Evolutionary conservation across 257 asterid species (phyloP), one percentile per base, ranked within the genome.

Genomic region (Fraxinus excelsior): DNA sequence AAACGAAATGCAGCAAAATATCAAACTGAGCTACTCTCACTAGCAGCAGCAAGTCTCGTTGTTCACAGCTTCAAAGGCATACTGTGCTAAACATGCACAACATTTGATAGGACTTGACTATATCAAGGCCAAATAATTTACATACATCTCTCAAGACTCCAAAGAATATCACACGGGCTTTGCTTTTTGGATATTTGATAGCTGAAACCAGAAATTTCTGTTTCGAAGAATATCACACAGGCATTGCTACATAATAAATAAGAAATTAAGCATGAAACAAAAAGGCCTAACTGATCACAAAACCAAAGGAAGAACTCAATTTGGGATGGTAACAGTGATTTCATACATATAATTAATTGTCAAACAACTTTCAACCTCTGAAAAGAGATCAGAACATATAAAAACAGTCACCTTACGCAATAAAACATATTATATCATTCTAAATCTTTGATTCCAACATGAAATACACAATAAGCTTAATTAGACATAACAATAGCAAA

Each of bases 1-100:
- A 56, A 31, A 70, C 16, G 42, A 81, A 56, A 67, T 21, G 68
- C 29, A 62, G 32, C 56, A 79, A 76, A 67, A 31, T 72, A 35
- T 32, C 35, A 21, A 72, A 49, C 60, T 46, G 66, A 58, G 32
- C 18, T 29, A 51, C 37, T 23, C 44, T 23, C 44, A 28, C 44
- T 21, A 70, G 75, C 29, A 26, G 34, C 68, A 31, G n/a, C 10
- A 4, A 60, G 64, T 71, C 40, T 21, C 19, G 3, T 37, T 7
- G 25, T 62, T 40, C 65, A 72, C 64, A 19, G 64, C 28, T 29
- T 26, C 60, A 71, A 40, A 53, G 64, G 13, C 64, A 71, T 71
- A 40, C 19, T 44, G 35, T 21, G 14, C 25, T 19, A 35, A 40
- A 2, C 13, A 13, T 40, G 62, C 71, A 74, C 32, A 34, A 19